These are phyloP conservation scores for Trichoderma sp. DNA, from an alignment of 2,329 filamentous ascomycete genomes.

Conservation along the genomic window DNA sequence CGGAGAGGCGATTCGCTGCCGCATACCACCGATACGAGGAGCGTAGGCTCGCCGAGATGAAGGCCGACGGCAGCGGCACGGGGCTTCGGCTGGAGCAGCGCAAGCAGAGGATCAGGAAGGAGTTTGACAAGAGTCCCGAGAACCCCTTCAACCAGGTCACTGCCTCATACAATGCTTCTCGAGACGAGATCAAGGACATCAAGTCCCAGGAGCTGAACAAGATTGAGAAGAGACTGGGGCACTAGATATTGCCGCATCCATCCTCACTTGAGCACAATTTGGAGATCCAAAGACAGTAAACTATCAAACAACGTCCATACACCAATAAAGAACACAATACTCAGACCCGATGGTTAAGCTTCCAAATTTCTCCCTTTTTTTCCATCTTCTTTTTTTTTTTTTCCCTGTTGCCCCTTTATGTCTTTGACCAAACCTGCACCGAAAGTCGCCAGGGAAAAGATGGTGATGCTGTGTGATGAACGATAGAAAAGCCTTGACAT, in stretches of 20 bases:
- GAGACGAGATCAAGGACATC: slow-evolving; percentile 72
- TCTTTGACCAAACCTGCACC: too few relatives aligned
- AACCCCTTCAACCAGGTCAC: slow-evolving; percentile 92
- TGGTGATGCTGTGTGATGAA: too few relatives aligned
- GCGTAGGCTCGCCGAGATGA: slow-evolving; percentile 79
- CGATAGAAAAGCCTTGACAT: too few relatives aligned
- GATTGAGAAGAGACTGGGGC: slow-evolving; percentile 70
- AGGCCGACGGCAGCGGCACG: slow-evolving; percentile 70
- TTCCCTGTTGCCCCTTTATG: too few relatives aligned
- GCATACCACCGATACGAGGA: slow-evolving; percentile 84
- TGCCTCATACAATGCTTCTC: slow-evolving; percentile 74
- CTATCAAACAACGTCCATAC: too few relatives aligned
- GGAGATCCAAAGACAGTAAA: too few relatives aligned
- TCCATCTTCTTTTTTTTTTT: too few relatives aligned
- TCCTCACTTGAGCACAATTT: too few relatives aligned
- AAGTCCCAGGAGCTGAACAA: slow-evolving; percentile 68
- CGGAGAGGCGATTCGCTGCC: slow-evolving; percentile 83
- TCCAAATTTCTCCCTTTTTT: too few relatives aligned
- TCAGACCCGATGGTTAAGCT: too few relatives aligned
- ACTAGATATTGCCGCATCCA: not conserved
- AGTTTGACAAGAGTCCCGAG: slow-evolving; percentile 92
- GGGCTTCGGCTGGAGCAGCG: slow-evolving; percentile 82
- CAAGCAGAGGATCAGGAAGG: slow-evolving; percentile 80
- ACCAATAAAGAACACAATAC: too few relatives aligned
- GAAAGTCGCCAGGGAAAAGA: too few relatives aligned